Conservation (phyloP, 1,284 basidiomycete species). For the Apiotrichum gracile region DNA sequence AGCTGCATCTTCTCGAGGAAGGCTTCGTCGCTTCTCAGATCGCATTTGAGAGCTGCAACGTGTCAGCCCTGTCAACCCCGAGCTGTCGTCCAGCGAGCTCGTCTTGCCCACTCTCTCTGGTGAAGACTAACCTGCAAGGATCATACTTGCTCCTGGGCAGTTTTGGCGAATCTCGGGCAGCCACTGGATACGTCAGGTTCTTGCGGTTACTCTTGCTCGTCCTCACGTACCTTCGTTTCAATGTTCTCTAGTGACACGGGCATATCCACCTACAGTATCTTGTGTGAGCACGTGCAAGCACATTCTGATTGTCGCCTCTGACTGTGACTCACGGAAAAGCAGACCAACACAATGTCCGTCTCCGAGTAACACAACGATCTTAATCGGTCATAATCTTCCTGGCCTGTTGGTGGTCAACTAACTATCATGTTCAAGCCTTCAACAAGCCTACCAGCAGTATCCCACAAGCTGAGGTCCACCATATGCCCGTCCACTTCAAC, state of each 20-base stretch:
- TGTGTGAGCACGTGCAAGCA: neutral
- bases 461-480: constrained; percentile 90
- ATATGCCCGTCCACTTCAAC: constrained; percentile 71
- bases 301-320: neutral
- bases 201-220: too few species aligned
- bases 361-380: constrained; percentile 89
- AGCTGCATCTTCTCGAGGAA: constrained; percentile 59
- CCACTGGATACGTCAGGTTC: constrained; percentile 29
- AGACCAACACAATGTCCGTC: constrained; percentile 89
- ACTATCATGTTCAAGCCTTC: neutral
- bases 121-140: constrained; percentile 69
- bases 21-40: constrained; percentile 71
- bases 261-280: constrained; percentile 65
- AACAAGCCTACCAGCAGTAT: constrained; percentile 74
- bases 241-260: constrained; percentile 87
- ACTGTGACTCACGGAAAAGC: constrained; percentile 67
- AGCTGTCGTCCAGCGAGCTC: too few species aligned
- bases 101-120: too few species aligned
- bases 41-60: constrained; percentile 78
- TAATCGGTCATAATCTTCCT: constrained; percentile 92
- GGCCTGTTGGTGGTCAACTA: constrained; percentile 57
- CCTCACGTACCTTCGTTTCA: constrained; percentile 65
- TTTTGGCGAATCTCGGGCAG: constrained; percentile 56
- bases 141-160: constrained; percentile 87
- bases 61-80: too few species aligned